A percentile compares a stretch with the other conserved stretches of the same genome.
Conservation (phyloP, 495 filamentous ascomycete species). For the Tuber borchii region DNA sequence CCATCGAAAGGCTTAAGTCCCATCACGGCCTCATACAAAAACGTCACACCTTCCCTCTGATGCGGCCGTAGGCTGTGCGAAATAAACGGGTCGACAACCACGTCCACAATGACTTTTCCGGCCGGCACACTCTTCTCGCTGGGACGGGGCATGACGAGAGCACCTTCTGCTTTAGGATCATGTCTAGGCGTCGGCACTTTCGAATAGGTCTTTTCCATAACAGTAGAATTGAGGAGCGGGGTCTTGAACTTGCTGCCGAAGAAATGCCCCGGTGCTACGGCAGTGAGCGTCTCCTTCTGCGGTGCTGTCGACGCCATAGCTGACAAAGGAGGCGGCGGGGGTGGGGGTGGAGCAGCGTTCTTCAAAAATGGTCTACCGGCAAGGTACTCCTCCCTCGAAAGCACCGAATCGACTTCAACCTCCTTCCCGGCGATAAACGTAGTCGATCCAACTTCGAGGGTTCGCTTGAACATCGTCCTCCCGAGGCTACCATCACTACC, state of each 20-base stretch:
- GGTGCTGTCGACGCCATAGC: neutral
- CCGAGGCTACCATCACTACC: constrained; percentile 43
- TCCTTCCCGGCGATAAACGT: constrained; percentile 66
- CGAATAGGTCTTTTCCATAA: constrained; percentile 46
- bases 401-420: constrained; percentile 62
- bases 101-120: constrained; percentile 67
- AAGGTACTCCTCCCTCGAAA: constrained; percentile 59
- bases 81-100: constrained; percentile 72
- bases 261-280: constrained; percentile 21
- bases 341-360: neutral
- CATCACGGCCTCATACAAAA: constrained; percentile 82
- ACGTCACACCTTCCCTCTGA: constrained; percentile 69
- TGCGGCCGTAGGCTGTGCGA: constrained; percentile 61
- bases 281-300: constrained; percentile 8
- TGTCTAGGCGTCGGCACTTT: constrained; percentile 57
- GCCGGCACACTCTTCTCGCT: constrained; percentile 8
- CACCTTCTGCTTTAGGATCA: constrained; percentile 55
- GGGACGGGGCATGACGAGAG: constrained; percentile 62
- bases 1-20: constrained; percentile 65
- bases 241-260: constrained; percentile 51
- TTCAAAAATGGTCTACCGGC: constrained; percentile 51
- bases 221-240: constrained; percentile 54
- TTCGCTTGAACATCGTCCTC: constrained; percentile 50
- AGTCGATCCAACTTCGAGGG: constrained; percentile 56
- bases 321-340: neutral